Base-by-base conservation (phyloP, 1,139 yeast species). In the Nakaseomyces sp. region DNA sequence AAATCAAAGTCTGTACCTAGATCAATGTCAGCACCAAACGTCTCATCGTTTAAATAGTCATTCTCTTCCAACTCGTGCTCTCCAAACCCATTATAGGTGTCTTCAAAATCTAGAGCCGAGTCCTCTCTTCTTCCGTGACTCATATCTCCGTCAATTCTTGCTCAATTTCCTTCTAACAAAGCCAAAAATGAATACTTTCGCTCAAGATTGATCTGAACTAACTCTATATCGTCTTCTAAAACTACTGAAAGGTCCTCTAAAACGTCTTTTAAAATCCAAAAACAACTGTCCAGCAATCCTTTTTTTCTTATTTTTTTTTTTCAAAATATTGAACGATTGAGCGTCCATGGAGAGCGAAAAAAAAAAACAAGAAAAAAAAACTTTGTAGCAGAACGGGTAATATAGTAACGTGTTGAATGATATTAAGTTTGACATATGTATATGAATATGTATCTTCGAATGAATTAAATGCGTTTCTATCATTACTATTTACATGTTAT, bases 1-100 rank as follows among this genome's bases (percentile, higher is more conserved):
- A 88, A 87, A 62, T 80, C 79, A 60, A 85, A 87, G 58, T 86
- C 91, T 48, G 78, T 76, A 42, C 87, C 82, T 40, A 81, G 65
- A 6, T 71, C 73, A 7, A 73, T 68, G 44, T 66, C 71, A 40
- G 68, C 72, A 39, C 96, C 96, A 67, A 89, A 89, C 1, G 97
- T 89, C 58, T 86, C 95, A 49, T 80, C 84, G 60, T 89, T 89
- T 56, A 86, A 71, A 43, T 81, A 88, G 61, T 88, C 96, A 47
- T 81, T 88, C 29, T 76, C 80, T 51, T 83, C 93, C 38, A 73
- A 74, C 41, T 76, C 72, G 48, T 72, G 72, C 25, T 76, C 85
- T 2, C 88, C 91, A 47, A 83, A 72, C 3, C 89, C 89, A 50
- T 82, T 86, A 60, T 84, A 85, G 15, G 94, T 81, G 43, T 87